phyloP scores from a whole-genome alignment of 345 rosid genomes.

The Sisymbrium altissimum region DNA sequence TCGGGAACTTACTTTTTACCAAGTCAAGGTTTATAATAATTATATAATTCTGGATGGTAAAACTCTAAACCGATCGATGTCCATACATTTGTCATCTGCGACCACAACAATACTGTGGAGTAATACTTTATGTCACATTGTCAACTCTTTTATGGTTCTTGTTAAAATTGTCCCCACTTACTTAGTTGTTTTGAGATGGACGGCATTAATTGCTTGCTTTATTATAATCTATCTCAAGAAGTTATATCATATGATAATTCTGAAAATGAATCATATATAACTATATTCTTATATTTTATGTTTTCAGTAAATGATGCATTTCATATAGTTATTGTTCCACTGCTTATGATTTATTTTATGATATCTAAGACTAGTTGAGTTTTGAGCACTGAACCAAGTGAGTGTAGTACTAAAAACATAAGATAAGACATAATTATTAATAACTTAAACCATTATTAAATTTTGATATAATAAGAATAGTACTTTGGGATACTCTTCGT shows the following conservation, averaged over 20 bases:
- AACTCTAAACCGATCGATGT: not conserved
- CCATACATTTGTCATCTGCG: not conserved
- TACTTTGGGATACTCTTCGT: not conserved
- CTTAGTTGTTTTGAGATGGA: conserved; percentile 33
- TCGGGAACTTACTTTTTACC: not conserved
- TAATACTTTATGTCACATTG: conserved; percentile 6
- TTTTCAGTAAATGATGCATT: too few species aligned
- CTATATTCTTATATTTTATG: too few species aligned
- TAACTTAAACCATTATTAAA: too few species aligned
- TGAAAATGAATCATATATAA: too few species aligned
- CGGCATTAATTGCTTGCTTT: conserved; percentile 11
- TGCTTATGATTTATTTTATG: not conserved
- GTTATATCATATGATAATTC: too few species aligned
- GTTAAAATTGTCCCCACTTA: conserved; percentile 29
- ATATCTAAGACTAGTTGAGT: not conserved
- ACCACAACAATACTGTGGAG: conserved; percentile 14
- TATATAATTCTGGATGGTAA: not conserved
- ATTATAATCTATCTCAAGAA: too few species aligned
- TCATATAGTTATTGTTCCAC: too few species aligned
- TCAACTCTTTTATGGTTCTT: conserved; percentile 26
- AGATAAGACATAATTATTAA: not conserved
- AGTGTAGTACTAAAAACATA: not conserved
- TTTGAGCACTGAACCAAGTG: not conserved
- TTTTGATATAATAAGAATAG: not conserved
- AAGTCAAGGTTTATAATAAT: not conserved